These are phyloP conservation scores for Tetracladium setigerum DNA, from an alignment of 495 filamentous ascomycete genomes.

Conservation along the genomic window DNA sequence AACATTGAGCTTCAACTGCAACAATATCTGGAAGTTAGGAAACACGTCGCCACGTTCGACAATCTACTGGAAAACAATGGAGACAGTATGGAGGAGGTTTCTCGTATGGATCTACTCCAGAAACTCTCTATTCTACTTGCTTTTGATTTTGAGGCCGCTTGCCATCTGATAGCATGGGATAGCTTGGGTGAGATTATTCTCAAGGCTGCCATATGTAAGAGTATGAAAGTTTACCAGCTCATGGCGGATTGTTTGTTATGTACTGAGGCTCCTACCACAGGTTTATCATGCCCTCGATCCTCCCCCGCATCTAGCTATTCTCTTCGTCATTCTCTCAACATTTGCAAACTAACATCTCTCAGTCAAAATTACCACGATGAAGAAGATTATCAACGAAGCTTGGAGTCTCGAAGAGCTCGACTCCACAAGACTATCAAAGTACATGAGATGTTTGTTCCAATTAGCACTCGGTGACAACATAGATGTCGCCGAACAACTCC, in stretches of 20 bases:
- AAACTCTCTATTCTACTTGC: constrained; percentile 58
- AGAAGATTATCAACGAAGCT: constrained; percentile 56
- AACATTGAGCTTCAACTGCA: constrained; percentile 48
- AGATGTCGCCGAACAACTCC: constrained; percentile 40
- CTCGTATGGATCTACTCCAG: constrained; percentile 41
- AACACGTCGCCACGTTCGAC: constrained; percentile 49
- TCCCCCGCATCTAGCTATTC: background rate
- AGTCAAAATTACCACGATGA: constrained; percentile 39
- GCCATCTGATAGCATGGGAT: constrained; percentile 60
- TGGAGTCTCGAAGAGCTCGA: constrained; percentile 46
- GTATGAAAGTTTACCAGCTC: constrained; percentile 32
- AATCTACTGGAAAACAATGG: constrained; percentile 36
- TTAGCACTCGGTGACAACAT: constrained; percentile 41
- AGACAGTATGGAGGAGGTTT: constrained; percentile 33
- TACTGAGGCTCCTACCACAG: constrained; percentile 42
- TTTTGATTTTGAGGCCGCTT: constrained; percentile 71
- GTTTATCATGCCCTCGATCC: constrained; percentile 12
- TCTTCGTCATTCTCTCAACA: background rate
- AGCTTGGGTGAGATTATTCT: constrained; percentile 53
- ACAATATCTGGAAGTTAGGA: constrained; percentile 50
- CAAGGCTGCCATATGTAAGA: constrained; percentile 33
- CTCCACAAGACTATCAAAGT: constrained; percentile 52
- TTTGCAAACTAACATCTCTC: background rate
- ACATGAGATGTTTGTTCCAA: constrained; percentile 66
- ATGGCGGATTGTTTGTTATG: constrained; percentile 57